These are phyloP conservation scores for Melocanna baccifera DNA, from an alignment of 176 grass and related monocot species.

Conservation along the genomic window DNA sequence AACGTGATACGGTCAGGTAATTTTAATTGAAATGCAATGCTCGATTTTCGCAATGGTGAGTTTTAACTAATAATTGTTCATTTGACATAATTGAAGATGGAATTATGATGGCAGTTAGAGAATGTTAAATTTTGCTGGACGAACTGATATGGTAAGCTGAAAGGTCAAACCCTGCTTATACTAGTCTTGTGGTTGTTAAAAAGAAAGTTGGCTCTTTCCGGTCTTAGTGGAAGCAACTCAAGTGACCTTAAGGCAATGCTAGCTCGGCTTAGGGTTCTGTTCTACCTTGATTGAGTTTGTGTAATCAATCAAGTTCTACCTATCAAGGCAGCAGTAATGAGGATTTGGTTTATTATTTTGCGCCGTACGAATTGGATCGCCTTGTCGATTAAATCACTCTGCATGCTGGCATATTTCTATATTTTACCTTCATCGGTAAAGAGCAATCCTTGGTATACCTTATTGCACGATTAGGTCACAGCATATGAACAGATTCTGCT, in stretches of 20 bases:
- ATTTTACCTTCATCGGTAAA: conserved; percentile 19
- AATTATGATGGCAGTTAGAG: not conserved
- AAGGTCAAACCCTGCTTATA: not conserved
- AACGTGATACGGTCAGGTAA: conserved; percentile 18
- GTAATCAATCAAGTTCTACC: conserved; percentile 14
- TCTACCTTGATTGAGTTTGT: conserved; percentile 11
- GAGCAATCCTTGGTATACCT: conserved; percentile 1
- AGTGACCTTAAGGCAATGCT: conserved; percentile 1
- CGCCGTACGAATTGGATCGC: conserved; percentile 25
- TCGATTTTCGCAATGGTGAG: not conserved
- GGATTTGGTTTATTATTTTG: not conserved
- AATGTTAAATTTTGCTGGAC: not conserved
- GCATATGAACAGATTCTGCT: conserved; percentile 5
- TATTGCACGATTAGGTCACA: not conserved
- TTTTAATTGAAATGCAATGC: conserved; percentile 3
- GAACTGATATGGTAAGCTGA: not conserved
- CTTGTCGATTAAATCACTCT: conserved; percentile 16
- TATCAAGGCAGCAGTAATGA: not conserved
- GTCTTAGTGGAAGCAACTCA: not conserved
- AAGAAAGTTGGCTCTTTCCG: not conserved
- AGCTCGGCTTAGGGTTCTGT: not conserved
- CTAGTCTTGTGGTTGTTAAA: not conserved
- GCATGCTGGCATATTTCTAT: conserved; percentile 33
- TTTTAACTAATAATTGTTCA: not conserved
- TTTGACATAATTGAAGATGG: not conserved